Base-by-base conservation (phyloP, 2,329 filamentous ascomycete genomes). In the Lojkania enalia region DNA sequence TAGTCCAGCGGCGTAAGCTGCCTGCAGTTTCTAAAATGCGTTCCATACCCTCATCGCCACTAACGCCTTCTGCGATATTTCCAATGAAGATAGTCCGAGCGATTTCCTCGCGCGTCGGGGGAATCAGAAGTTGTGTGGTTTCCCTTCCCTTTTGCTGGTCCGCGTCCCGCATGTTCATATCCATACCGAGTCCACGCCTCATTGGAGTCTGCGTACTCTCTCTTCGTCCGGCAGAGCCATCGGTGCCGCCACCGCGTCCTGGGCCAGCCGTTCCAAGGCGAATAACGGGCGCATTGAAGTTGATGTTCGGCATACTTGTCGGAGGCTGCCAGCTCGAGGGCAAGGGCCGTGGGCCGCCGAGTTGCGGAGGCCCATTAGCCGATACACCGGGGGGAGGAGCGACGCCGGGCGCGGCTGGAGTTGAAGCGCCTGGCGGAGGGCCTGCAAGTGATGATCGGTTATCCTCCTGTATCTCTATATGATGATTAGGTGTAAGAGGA, bases 201-300 rank as follows among this genome's bases (percentile, higher is more conserved):
- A 52, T 49, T 46, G 70, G 58, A 13, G 70, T 52, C 39, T 71
- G 66, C 29, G 70, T 69, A 48, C 69, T 69, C 40, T 82, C 77
- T 51, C 77, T 73, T 32, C 78, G 77, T 15, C 71, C 68, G 25
- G 55, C 76, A 77, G 47, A 73, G 42, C 69, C 70, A 35, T 69
- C 67, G 27, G 44, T 21, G 62, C 68, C 38, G 25, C 71, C 63
- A 19, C 84, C 76, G 63, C 89, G 89, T n/a, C 80, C 72, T 2
- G 83, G 71, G 15, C 74, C 81, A n/a, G n/a, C n/a, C 3, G 90
- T 92, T 31, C 92, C 94, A 35, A 99, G 81, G 43, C 94, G 88
- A 64, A 99, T 97, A 48, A 97, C 90, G 44, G 92, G 91, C 25
- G 94, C 94, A 63, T 88, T 95, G 77, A 97, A 96, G 76, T 99